Evolutionary conservation across 75 land plant genomes (phyloP), one percentile per base, ranked within the genome.

Genomic region (Cryptomeria japonica): DNA sequence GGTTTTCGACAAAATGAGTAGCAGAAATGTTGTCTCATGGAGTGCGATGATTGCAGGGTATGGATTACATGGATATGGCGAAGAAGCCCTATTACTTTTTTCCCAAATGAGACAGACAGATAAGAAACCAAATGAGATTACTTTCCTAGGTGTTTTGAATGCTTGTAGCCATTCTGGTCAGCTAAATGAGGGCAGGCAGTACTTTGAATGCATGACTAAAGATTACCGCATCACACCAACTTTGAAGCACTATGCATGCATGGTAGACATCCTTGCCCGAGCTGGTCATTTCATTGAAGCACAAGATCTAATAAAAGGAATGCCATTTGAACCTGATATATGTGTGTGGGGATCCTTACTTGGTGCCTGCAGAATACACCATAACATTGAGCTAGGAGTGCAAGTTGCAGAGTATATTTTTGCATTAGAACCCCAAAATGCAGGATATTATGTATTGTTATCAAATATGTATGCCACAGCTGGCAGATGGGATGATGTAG

Each of bases 401-500:
- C 86, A 87, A 41, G 85, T 88, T 2, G 41, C 90, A 61, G 83
- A 89, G 37, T 89, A 37, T 56, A 90, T 88, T 34, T 16, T 89
- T 8, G 72, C 88, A 53, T 56, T 91, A 79, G 90, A 94, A 38
- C 92, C 95, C 2, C 41, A 72, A 83, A 88, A 91, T 87, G 90
- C 87, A 84, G 91, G 91, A 46, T 90, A 88, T 88, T 92, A 92
- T 80, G 87, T 94, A 10, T 86, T 91, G 64, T 39, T 92, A 70
- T 89, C 92, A 72, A 94, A 92, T 88, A 42, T 92, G 85, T 92
- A 89, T 89, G 94, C 94, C 1, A 34, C 46, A 28, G 89, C 89
- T 73, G 84, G 85, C 68, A 93, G 92, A 83, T 93, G 94, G 94
- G 87, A 34, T 22, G 94, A 93, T 82, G 93, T 86, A 56, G 90